Base-by-base conservation (phyloP, 1,284 basidiomycete genomes). In the Cystobasidium pallidum region DNA sequence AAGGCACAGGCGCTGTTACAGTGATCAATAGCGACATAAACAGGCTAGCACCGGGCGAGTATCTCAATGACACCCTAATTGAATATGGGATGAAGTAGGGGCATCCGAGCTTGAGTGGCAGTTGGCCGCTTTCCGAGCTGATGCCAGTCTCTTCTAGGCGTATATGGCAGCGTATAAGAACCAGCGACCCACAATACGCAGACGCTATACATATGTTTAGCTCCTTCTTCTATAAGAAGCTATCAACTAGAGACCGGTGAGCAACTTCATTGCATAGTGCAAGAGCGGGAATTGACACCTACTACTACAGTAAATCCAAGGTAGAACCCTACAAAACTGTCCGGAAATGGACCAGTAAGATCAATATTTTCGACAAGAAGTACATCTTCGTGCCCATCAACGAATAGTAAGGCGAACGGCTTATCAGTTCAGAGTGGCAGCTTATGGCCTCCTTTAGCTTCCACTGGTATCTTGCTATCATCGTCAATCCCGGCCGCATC, bases 381-480 rank as follows among this genome's bases (percentile, higher is more conserved):
- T 96, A 90, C 78, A 85, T 99, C 74, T 87, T 99, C 52, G 86
- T 99, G 1, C 96, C 96, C 0, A 96, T 99, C 82, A 97, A 99
- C 78, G 96, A 99, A 81, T 85, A 94, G 91, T 94, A 80, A 32
- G 0, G 4, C 43, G 4, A 24, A 39, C 41, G 1, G n/a, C n/a
- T 28, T n/a, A 28, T 17, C 41, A 10, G 36, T 13, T 39, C 7
- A 39, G 17, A 3, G 72, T 32, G 13, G 30, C 43, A 45, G 52
- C 47, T n/a, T n/a, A n/a, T n/a, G n/a, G 51, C 21, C 30, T 24
- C 7, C 45, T 11, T 21, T 75, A 95, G 92, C 77, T 83, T 92
- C 55, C 96, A 99, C 82, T 99, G 96, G 96, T 99, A 96, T 80
- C 86, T 99, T 26, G 94, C 92, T 7, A 88, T 99, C 75, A 94